Base-by-base conservation (phyloP, 2,329 filamentous ascomycete species). In the Hypoxylon sp. region DNA sequence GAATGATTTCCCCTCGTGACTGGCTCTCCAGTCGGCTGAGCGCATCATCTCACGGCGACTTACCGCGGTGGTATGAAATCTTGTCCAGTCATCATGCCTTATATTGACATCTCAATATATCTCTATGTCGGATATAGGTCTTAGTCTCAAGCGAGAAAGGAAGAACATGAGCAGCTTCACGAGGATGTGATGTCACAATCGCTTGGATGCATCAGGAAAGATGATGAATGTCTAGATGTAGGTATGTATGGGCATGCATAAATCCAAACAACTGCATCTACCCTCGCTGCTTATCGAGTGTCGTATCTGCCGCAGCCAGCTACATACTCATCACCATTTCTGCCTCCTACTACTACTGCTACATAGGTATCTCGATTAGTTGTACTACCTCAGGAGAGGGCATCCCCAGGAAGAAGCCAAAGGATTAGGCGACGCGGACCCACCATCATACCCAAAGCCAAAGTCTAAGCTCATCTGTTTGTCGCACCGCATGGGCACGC, bases 401-500 rank as follows among this genome's bases (percentile, higher is more conserved):
- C 31, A 11, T 53, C 32, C 27, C 12, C 27, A 25, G n/a, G 13
- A 17, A 40, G 15, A 25, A 15, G 13, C 35, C 21, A 31, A 40
- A 20, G 31, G 27, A 27, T 20, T 25, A 41, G 23, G 50, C 27
- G 21, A 43, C 49, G 49, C 58, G 36, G 52, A 32, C 41, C 27
- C 17, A 43, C 37, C 35, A 44, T 35, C 16, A 37, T n/a, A n/a
- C n/a, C n/a, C 25, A 47, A 34, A 40, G 9, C 5, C 30, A 47
- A 45, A 52, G 32, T 44, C 41, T 55, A 55, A 54, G 36, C 57
- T 47, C 53, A 54, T 52, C 43, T 55, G 45, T 55, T 55, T 52
- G 59, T 63, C 23, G 20, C 56, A 63, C 60, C n/a, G 50, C 59
- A 63, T n/a, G 59, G 19, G 34, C 48, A 55, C 51, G 57, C 57